Percentiles rank a stretch among this genome's conserved stretches.
phyloP scores from a whole-genome alignment of 129 eudicot genomes.

The Apium graveolens region DNA sequence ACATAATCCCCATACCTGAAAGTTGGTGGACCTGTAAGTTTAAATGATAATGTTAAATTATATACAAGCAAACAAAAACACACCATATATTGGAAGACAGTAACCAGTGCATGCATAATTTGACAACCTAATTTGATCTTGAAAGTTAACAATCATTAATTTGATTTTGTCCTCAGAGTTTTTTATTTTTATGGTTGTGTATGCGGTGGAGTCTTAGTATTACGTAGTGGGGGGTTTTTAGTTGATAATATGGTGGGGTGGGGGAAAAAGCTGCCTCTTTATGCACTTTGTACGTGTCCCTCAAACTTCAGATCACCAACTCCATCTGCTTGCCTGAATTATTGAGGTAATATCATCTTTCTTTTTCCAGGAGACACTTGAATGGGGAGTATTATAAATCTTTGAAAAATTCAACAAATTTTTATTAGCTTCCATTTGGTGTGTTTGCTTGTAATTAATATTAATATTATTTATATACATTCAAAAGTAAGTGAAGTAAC shows the following conservation, averaged over 20 bases:
- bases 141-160: background rate
- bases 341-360: too few species aligned
- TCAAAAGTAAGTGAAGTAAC: too few species aligned
- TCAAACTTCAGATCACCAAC: background rate
- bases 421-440: too few species aligned
- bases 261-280: background rate
- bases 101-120: background rate
- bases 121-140: slow-evolving; percentile 1
- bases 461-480: too few species aligned
- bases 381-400: too few species aligned
- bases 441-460: too few species aligned
- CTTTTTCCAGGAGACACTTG: too few species aligned
- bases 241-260: slow-evolving; percentile 1
- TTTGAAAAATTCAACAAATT: too few species aligned
- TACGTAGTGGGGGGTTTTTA: background rate
- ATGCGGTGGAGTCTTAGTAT: background rate
- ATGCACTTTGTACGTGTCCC: background rate
- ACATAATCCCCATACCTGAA: slow-evolving; percentile 4
- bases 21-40: slow-evolving; percentile 1
- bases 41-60: background rate
- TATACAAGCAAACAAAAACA: background rate
- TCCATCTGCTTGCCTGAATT: background rate
- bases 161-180: background rate
- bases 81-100: background rate
- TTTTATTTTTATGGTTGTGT: background rate